Evolutionary conservation across 352 stramenopile genomes (phyloP), one percentile per base, ranked within the genome.

Genomic region (Phytopythium vexans): DNA sequence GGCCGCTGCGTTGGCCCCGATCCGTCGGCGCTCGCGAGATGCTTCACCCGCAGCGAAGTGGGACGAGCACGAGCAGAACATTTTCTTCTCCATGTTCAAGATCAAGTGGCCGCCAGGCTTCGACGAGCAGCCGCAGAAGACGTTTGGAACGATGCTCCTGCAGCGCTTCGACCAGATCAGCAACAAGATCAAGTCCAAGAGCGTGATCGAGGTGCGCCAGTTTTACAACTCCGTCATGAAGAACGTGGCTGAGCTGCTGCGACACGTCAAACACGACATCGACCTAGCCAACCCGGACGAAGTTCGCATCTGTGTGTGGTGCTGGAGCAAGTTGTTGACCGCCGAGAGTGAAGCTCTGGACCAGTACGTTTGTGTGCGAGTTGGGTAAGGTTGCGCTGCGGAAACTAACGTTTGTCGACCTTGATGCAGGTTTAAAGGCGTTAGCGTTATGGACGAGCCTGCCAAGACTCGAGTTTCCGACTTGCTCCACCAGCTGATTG

Each of bases 221-320:
- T 87, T 90, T 38, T 88, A 88, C 65, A 72, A 65, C 36, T 59
- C 45, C 6, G 76, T 88, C 44, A 57, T 90, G 50, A 64, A 66
- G 6, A 56, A 68, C 51, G 72, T 90, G 49, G 58, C 64, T 1
- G 62, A 66, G 14, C 52, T 90, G 43, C 58, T 88, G 40, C 39
- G 69, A 3, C 39, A 62, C 36, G 64, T 77, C 12, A 56, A 73
- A 14, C 71, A 90, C 56, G 79, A 90, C 39, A 72, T 90, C 41
- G 66, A 88, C 38, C 35, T 90, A 33, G 67, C 65, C 32, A 87
- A 90, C 45, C 63, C 74, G 0, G 79, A 90, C 40, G 67, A 88
- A 67, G 68, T 85, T n/a, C 79, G 79, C 31, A 86, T 90, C 55
- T 74, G 77, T 31, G 61, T 90, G 3, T 85, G 79, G 72, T 90